phyloP scores from a whole-genome alignment of 345 rosid genomes.

The Citrus australasica region DNA sequence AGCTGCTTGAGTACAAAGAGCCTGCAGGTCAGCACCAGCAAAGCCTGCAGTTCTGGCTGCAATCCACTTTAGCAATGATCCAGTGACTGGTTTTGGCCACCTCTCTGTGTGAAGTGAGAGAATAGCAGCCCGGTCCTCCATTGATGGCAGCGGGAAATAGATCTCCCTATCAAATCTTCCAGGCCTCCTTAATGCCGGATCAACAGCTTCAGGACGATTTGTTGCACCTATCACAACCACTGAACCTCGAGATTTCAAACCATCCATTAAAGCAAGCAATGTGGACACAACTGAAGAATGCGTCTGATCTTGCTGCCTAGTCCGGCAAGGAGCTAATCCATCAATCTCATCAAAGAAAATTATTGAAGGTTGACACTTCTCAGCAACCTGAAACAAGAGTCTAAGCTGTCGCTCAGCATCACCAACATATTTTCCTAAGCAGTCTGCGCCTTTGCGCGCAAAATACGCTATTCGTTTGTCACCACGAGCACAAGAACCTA shows the following conservation, averaged over 20 bases:
- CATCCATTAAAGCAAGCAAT: slow-evolving; percentile 91
- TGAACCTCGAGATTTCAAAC: slow-evolving; percentile 94
- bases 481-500: slow-evolving; percentile 95
- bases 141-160: slow-evolving; percentile 88
- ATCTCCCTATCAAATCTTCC: slow-evolving; percentile 98
- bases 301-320: slow-evolving; percentile 97
- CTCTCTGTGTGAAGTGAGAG: slow-evolving; percentile 81
- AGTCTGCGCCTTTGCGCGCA: slow-evolving; percentile 99
- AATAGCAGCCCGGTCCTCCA: slow-evolving; percentile 83
- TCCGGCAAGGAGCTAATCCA: slow-evolving; percentile 89
- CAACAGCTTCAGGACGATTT: slow-evolving; percentile 97
- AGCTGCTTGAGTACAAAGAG: slow-evolving; percentile 95
- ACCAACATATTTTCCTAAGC: slow-evolving; percentile 98
- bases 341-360: slow-evolving; percentile 99
- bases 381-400: slow-evolving; percentile 98
- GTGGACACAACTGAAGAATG: slow-evolving; percentile 99
- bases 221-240: slow-evolving; percentile 99
- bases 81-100: slow-evolving; percentile 94
- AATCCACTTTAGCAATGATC: slow-evolving; percentile 78
- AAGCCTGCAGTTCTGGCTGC: slow-evolving; percentile 81
- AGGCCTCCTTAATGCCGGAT: slow-evolving; percentile 98
- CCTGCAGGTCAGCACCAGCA: slow-evolving; percentile 99
- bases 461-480: slow-evolving; percentile 90
- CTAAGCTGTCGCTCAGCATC: slow-evolving; percentile 99
- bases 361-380: slow-evolving; percentile 91